Evolutionary conservation across 805 yeast species (phyloP).

Genomic region (Sugiyamaella floridensis): DNA sequence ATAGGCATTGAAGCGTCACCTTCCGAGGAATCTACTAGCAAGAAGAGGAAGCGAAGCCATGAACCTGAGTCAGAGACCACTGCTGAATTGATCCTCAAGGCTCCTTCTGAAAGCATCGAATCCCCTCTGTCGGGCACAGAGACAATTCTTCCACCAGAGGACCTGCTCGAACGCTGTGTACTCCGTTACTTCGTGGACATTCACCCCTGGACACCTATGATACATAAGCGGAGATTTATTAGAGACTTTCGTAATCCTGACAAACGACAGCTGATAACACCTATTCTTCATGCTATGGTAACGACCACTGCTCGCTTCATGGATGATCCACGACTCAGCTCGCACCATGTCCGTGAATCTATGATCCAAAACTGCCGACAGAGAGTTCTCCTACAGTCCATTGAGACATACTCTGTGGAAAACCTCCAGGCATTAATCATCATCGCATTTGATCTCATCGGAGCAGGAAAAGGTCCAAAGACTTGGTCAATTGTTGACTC

Average conservation of each 20-base stretch:
- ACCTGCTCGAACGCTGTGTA: slow-evolving; percentile 4
- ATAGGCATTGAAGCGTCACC: background rate
- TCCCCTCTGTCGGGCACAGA: background rate
- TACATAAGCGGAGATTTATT: slow-evolving; percentile 9
- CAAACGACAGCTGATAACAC: background rate
- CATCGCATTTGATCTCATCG: slow-evolving; percentile 17
- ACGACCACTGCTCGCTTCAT: slow-evolving; percentile 12
- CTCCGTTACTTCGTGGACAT: slow-evolving; percentile 9
- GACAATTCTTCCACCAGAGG: slow-evolving; percentile 8
- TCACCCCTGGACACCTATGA: slow-evolving; percentile 18
- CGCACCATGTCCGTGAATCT: slow-evolving; percentile 1
- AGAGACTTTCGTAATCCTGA: background rate
- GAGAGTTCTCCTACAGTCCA: slow-evolving; percentile 10
- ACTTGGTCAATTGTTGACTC: slow-evolving; percentile 17
- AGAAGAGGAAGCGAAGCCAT: background rate
- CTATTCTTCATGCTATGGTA: slow-evolving; percentile 11
- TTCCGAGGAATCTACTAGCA: background rate
- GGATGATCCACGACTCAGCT: background rate
- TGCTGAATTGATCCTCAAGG: too few species aligned
- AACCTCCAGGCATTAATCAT: slow-evolving; percentile 14
- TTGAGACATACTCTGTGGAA: slow-evolving; percentile 15
- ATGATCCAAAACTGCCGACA: slow-evolving; percentile 10
- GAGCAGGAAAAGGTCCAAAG: slow-evolving; percentile 15
- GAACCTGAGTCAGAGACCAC: background rate
- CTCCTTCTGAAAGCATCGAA: background rate